Evolutionary conservation across 1,284 basidiomycete species (phyloP).

Genomic region (Phylloporus sp.): DNA sequence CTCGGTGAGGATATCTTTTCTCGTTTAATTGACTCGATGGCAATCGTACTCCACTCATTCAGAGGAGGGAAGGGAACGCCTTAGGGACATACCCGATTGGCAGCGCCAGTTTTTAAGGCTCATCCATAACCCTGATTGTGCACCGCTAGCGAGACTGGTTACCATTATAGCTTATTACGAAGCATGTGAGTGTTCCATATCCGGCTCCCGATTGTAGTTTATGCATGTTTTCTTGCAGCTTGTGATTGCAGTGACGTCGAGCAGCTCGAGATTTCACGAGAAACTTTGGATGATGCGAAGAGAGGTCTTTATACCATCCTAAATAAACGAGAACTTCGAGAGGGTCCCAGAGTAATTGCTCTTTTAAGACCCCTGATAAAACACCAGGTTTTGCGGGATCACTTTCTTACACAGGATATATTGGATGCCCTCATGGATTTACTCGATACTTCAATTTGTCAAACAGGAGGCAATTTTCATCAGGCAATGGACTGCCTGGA

Average conservation of each 20-base stretch:
- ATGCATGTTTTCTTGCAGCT: too few relatives aligned
- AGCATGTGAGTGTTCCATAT: constrained; percentile 22
- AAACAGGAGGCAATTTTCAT: constrained; percentile 19
- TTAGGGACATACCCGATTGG: constrained; percentile 26
- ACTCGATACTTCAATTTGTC: constrained; percentile 20
- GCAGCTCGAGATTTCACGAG: too few relatives aligned
- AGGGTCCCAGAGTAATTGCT: constrained; percentile 26
- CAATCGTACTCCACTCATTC: not conserved
- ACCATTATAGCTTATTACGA: constrained; percentile 36
- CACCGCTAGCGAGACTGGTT: constrained; percentile 28
- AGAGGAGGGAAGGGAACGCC: constrained; percentile 36
- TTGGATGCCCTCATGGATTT: constrained; percentile 23
- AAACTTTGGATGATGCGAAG: too few relatives aligned
- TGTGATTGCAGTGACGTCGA: too few relatives aligned
- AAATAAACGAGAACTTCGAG: too few relatives aligned
- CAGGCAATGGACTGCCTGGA: constrained; percentile 34
- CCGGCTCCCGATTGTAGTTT: too few relatives aligned
- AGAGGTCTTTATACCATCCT: too few relatives aligned
- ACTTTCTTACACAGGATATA: constrained; percentile 25
- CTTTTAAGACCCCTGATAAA: constrained; percentile 30
- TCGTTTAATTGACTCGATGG: not conserved
- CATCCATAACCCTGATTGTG: constrained; percentile 9
- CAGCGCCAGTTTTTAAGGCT: constrained; percentile 16
- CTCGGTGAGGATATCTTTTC: not conserved
- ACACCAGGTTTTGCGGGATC: constrained; percentile 20